A percentile compares a stretch with the other conserved stretches of the same genome.
These are phyloP conservation scores for Mortierella antarctica DNA, from an alignment of 192 early-diverging fungal species.

Conservation along the genomic window DNA sequence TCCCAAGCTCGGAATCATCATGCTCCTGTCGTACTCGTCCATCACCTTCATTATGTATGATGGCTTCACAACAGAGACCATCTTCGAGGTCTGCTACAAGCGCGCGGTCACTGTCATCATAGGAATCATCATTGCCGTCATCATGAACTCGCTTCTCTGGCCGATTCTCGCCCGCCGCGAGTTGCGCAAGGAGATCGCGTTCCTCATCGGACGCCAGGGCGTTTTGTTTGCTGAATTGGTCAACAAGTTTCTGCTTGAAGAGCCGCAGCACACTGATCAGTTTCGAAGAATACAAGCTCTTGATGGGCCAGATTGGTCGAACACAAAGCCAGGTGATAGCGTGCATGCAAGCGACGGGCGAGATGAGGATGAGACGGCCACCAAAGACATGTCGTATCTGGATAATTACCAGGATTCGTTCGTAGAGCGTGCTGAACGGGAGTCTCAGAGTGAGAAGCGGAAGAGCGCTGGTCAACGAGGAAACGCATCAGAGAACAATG, in stretches of 20 bases:
- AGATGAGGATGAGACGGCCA: conserved; percentile 3
- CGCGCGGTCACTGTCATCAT: conserved; percentile 36
- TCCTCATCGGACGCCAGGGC: conserved; percentile 56
- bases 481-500: not conserved
- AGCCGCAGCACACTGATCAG: not conserved
- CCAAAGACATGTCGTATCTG: not conserved
- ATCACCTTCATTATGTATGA: conserved; percentile 38
- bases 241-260: conserved; percentile 67
- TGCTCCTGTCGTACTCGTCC: conserved; percentile 36
- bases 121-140: conserved; percentile 35
- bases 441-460: not conserved
- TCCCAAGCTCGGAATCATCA: conserved; percentile 43
- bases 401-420: conserved; percentile 23
- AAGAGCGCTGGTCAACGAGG: not conserved
- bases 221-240: conserved; percentile 77
- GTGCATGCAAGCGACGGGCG: not conserved
- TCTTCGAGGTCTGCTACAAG: conserved; percentile 45
- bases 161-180: conserved; percentile 79
- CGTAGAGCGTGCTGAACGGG: conserved; percentile 24
- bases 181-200: conserved; percentile 65
- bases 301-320: not conserved
- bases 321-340: not conserved
- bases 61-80: conserved; percentile 15
- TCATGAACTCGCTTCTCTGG: conserved; percentile 44
- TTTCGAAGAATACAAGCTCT: too few relatives aligned